A percentile compares a stretch with the other conserved stretches of the same genome.
phyloP scores from a whole-genome alignment of 768 basidiomycete genomes.

The Rhodotorula taiwanensis region DNA sequence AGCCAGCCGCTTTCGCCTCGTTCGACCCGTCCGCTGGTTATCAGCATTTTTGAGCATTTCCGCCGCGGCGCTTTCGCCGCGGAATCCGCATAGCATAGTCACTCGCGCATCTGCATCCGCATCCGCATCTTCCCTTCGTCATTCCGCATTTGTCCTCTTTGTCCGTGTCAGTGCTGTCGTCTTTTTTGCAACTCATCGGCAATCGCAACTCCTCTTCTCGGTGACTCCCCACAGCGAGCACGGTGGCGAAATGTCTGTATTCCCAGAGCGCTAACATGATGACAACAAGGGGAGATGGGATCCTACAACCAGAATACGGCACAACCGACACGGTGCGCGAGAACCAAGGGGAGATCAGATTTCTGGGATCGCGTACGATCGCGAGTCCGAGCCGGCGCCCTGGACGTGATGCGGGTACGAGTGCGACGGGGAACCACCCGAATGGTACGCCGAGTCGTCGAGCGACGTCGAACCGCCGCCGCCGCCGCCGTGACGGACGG shows the following conservation, averaged over 20 bases:
- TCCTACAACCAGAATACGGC: no score
- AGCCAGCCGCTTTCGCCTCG: not conserved
- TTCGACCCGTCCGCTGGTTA: not conserved
- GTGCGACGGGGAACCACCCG: constrained; percentile 1
- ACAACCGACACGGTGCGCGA: not conserved
- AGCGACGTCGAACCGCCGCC: not conserved
- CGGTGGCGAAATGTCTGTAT: no score
- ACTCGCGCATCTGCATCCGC: no score
- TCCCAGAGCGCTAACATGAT: no score
- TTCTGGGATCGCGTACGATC: constrained; percentile 26
- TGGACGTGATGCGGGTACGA: constrained; percentile 29
- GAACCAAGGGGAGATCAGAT: constrained; percentile 10
- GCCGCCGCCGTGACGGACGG: not conserved
- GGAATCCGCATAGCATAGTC: no score
- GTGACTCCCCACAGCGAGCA: no score
- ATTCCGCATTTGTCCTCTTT: no score
- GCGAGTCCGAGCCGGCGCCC: constrained; percentile 16
- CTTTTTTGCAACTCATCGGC: no score
- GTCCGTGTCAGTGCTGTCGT: no score
- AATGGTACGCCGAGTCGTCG: constrained; percentile 8
- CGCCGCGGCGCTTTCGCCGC: not conserved
- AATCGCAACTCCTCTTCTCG: no score
- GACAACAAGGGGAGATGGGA: no score
- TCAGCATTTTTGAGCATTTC: not conserved
- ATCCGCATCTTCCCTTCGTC: no score